Conservation (phyloP, 306 rosid genomes). For the Betula pendula region DNA sequence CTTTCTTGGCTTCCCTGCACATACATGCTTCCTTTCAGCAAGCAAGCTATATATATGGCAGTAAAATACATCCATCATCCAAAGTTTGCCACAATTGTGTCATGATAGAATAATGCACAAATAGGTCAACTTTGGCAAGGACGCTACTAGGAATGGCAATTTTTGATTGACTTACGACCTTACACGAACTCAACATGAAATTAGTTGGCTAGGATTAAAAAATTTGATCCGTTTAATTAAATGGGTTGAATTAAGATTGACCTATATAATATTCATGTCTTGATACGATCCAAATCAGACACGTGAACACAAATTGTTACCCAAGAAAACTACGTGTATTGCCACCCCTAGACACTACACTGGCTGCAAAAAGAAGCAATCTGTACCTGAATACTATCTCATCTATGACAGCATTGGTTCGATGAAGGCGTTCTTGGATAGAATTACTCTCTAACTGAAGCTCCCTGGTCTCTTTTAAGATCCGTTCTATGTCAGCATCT, state of each 20-base stretch:
- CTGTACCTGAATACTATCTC: conserved; percentile 82
- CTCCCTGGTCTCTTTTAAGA: conserved; percentile 82
- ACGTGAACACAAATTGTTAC: too few species aligned
- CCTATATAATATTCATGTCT: too few species aligned
- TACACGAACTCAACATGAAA: too few species aligned
- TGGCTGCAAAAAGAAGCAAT: conserved; percentile 10
- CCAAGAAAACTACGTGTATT: too few species aligned
- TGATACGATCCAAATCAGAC: too few species aligned
- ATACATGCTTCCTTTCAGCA: conserved; percentile 15
- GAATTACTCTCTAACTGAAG: conserved; percentile 86
- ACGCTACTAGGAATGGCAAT: background rate
- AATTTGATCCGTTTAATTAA: too few species aligned
- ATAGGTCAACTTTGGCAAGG: background rate
- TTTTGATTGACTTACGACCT: too few species aligned
- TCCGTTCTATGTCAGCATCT: conserved; percentile 75
- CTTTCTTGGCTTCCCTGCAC: conserved; percentile 88
- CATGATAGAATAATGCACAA: background rate
- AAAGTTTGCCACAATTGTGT: background rate
- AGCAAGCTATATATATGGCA: background rate
- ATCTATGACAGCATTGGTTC: conserved; percentile 75
- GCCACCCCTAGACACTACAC: too few species aligned
- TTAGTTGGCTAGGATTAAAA: too few species aligned
- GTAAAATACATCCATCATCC: background rate
- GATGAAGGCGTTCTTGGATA: conserved; percentile 82
- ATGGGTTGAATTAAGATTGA: too few species aligned